Evolutionary conservation across 306 rosid genomes (phyloP), one percentile per base, ranked within the genome.

Genomic region (Prunus mongolica): DNA sequence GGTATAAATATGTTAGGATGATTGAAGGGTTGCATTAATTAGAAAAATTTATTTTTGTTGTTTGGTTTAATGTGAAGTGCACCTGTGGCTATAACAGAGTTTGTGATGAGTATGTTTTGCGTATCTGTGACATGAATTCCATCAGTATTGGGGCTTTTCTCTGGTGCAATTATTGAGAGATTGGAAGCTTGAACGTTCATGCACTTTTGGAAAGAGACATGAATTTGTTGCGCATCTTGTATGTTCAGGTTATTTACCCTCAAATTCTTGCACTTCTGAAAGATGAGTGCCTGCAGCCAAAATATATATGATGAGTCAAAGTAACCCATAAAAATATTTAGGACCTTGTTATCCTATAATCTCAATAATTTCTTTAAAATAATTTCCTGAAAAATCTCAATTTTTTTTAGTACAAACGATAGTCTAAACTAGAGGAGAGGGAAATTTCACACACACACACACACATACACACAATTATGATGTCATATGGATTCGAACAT

Each of bases 71-170:
- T 28, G 22, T 65, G 11, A 28, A 65, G 9, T 0, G 3, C 73
- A 92, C 96, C 97, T n/a, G 94, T 88, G 85, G 82, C 90, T 32
- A 90, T 93, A 28, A 77, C 65, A 54, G 82, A 83, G 80, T 15
- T 79, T 30, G 88, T 80, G 73, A 93, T 93, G 58, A 67, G 84
- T 27, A 93, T 83, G 76, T 87, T 81, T 68, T 89, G 85, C 3
- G 90, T 87, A 24, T 82, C 50, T 8, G 96, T 80, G 32, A 93
- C 86, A 56, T 93, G 97, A 83, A 93, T 93, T 18, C 97, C 96
- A 74, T 93, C 97, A 0, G 97, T 93, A 82, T 93, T 93, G 47
- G 96, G 97, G 63, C 97, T 93, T 27, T 75, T 65, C 58, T 50
- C 73, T 1, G 97, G 96, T 22, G 97, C 83, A 18, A 80, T 82